Percentiles rank a stretch among this genome's conserved stretches.
Evolutionary conservation across 495 filamentous ascomycete genomes (phyloP).

Genomic region (Lepidopterella palustris): DNA sequence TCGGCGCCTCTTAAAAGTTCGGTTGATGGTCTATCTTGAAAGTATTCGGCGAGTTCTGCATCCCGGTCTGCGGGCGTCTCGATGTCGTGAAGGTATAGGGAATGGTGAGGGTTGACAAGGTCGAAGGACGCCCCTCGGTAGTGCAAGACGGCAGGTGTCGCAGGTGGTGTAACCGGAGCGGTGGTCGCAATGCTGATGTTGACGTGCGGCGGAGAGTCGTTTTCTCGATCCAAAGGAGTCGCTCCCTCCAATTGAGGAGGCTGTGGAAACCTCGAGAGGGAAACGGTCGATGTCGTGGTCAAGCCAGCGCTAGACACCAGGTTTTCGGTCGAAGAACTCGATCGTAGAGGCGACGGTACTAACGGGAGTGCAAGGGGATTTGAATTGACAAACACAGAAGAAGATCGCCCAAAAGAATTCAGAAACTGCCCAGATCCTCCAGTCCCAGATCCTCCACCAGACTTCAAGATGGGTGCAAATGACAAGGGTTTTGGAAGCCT

Average conservation of each 20-base stretch:
- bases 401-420: too few species aligned
- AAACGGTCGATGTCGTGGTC: constrained; percentile 22
- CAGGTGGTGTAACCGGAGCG: constrained; percentile 23
- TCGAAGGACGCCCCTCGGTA: constrained; percentile 33
- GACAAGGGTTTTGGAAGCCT: constrained; percentile 16
- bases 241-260: constrained; percentile 15
- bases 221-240: constrained; percentile 9
- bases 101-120: constrained; percentile 32
- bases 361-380: constrained; percentile 3
- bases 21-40: constrained; percentile 13
- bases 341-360: constrained; percentile 9
- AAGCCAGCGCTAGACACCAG: constrained; percentile 4
- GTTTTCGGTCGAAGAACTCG: constrained; percentile 8
- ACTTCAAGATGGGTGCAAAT: too few species aligned
- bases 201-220: constrained; percentile 10
- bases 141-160: constrained; percentile 27
- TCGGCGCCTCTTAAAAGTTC: constrained; percentile 1
- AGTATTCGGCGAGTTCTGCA: constrained; percentile 25
- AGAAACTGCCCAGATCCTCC: too few species aligned
- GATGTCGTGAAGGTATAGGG: constrained; percentile 25
- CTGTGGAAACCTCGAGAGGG: constrained; percentile 26
- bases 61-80: constrained; percentile 28
- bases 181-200: constrained; percentile 17
- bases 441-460: too few species aligned
- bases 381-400: too few species aligned